Percentiles rank a stretch among this genome's conserved stretches.
Conservation (phyloP, 768 basidiomycete species). For the Serendipita sp. region DNA sequence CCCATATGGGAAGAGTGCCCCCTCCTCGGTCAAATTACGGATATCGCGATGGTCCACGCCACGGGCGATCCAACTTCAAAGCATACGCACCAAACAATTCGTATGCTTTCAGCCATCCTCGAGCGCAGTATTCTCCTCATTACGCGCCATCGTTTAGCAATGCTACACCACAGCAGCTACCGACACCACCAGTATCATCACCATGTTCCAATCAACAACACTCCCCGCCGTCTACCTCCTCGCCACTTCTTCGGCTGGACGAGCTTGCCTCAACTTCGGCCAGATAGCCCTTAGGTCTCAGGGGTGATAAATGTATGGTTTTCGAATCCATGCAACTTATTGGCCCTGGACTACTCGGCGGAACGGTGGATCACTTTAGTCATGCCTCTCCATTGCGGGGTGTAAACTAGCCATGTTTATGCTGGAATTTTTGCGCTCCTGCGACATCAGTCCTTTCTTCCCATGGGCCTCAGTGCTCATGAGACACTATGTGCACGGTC, state of each 20-base stretch:
- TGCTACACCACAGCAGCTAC: neutral
- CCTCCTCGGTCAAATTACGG: neutral
- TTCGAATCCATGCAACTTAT: too few relatives aligned
- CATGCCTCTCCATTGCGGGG: too few relatives aligned
- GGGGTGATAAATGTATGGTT: too few relatives aligned
- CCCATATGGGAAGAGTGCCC: neutral
- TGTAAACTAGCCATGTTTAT: too few relatives aligned
- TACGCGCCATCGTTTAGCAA: neutral
- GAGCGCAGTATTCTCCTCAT: neutral
- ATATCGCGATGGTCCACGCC: neutral
- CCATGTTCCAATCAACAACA: conserved; percentile 1
- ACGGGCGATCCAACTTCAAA: neutral
- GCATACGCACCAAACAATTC: neutral
- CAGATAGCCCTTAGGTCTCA: too few relatives aligned
- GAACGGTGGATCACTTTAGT: too few relatives aligned
- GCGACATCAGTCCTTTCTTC: too few relatives aligned
- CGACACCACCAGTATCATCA: conserved; percentile 1
- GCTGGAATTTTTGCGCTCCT: too few relatives aligned
- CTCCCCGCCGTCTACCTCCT: neutral
- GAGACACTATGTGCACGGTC: too few relatives aligned
- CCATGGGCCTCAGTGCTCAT: too few relatives aligned
- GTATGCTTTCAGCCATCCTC: neutral
- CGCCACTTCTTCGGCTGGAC: neutral
- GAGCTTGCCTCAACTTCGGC: neutral
- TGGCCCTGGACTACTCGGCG: too few relatives aligned